phyloP scores from a whole-genome alignment of 345 rosid species.

The Rhodamnia argentea region DNA sequence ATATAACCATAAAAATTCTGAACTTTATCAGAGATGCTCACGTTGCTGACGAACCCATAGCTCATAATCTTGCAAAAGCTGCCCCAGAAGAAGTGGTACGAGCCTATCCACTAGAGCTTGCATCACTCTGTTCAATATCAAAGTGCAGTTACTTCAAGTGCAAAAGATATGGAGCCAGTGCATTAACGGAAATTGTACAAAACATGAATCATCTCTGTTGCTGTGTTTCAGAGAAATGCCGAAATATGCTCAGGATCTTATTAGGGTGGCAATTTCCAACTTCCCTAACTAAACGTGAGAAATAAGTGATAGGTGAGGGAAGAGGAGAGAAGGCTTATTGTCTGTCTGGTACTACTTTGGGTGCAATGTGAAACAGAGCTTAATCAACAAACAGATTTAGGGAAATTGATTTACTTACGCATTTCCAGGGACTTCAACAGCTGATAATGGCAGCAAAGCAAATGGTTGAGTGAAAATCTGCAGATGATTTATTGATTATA shows the following conservation, averaged over 20 bases:
- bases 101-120: constrained; percentile 73
- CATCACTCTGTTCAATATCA: constrained; percentile 46
- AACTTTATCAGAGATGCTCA: constrained; percentile 2
- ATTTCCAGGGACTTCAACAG: constrained; percentile 78
- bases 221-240: not conserved
- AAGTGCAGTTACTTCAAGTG: not conserved
- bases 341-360: not conserved
- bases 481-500: not conserved
- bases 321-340: not conserved
- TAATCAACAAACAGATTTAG: not conserved
- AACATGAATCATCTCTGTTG: not conserved
- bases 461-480: constrained; percentile 72
- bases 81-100: constrained; percentile 54
- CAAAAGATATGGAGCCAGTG: not conserved
- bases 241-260: not conserved
- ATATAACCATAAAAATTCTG: not conserved
- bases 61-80: constrained; percentile 47
- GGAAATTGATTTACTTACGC: constrained; percentile 32
- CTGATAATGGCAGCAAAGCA: constrained; percentile 54
- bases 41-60: constrained; percentile 41
- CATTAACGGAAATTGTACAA: not conserved
- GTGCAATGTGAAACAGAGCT: not conserved
- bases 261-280: not conserved
- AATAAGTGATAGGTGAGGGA: not conserved
- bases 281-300: not conserved